Conservation (phyloP, 306 rosid species). For the Prunus mongolica region DNA sequence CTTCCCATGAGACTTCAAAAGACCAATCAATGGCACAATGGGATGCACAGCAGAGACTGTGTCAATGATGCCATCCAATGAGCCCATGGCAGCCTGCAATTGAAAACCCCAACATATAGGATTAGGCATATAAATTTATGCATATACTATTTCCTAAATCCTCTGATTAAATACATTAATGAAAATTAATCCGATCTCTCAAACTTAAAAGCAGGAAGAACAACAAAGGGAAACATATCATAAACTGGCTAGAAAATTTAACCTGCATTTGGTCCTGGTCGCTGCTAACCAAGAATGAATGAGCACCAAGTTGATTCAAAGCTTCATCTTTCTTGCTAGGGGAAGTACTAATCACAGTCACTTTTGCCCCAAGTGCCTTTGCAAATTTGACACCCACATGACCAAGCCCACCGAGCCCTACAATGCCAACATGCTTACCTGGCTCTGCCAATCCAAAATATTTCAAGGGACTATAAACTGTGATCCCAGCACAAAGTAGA, state of each 20-base stretch:
- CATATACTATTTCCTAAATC: no score
- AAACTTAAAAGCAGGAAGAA: not conserved
- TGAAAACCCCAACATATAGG: not conserved
- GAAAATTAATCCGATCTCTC: no score
- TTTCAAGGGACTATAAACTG: constrained; percentile 47
- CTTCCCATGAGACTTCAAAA: constrained; percentile 43
- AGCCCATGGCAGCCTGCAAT: constrained; percentile 13
- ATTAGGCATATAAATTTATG: no score
- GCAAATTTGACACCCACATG: constrained; percentile 51
- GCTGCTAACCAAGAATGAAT: constrained; percentile 36
- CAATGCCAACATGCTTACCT: constrained; percentile 38
- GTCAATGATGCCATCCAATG: constrained; percentile 50
- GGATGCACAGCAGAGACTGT: constrained; percentile 41
- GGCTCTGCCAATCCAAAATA: constrained; percentile 38
- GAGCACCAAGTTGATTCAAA: constrained; percentile 36
- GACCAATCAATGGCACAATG: constrained; percentile 32
- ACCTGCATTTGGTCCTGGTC: constrained; percentile 31
- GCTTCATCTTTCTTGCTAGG: constrained; percentile 44
- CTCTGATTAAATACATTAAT: no score
- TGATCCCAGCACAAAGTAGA: constrained; percentile 55
- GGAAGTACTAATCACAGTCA: constrained; percentile 46
- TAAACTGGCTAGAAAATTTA: not conserved
- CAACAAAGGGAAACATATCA: not conserved
- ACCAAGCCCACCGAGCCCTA: constrained; percentile 52
- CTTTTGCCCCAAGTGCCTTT: constrained; percentile 46